phyloP scores from a whole-genome alignment of 2,329 filamentous ascomycete species.

The Chalaropsis ovoidea region DNA sequence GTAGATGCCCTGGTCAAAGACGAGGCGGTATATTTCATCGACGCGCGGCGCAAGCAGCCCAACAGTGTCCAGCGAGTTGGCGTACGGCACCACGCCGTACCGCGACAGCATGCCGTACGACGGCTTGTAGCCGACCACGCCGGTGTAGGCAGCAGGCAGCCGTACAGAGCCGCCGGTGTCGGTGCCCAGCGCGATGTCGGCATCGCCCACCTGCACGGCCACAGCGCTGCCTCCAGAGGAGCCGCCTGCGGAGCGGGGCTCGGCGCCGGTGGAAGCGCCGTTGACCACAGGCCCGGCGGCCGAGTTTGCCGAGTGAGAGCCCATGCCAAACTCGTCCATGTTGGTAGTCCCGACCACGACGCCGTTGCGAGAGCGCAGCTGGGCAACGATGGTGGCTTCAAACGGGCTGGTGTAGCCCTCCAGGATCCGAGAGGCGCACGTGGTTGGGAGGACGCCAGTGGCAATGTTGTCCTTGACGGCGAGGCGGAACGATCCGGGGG shows the following conservation, averaged over 20 bases:
- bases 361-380: constrained; percentile 54
- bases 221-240: constrained; percentile 92
- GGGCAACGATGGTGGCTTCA: constrained; percentile 67
- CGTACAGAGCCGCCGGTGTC: constrained; percentile 87
- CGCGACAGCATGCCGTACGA: constrained; percentile 81
- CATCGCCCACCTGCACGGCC: constrained; percentile 56
- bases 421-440: constrained; percentile 72
- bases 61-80: constrained; percentile 86
- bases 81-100: constrained; percentile 80
- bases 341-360: constrained; percentile 71
- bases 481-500: constrained; percentile 36
- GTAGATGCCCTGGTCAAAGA: constrained; percentile 42
- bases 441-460: constrained; percentile 56
- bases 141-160: constrained; percentile 78
- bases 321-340: constrained; percentile 95
- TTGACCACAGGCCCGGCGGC: constrained; percentile 55
- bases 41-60: constrained; percentile 57
- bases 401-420: constrained; percentile 63
- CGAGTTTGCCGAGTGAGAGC: constrained; percentile 68
- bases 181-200: constrained; percentile 65
- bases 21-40: constrained; percentile 41
- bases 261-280: constrained; percentile 33
- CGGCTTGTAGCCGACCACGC: constrained; percentile 77
- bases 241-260: constrained; percentile 60
- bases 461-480: constrained; percentile 72